Conservation (phyloP, 352 stramenopile species). For the Pythium monospermum region DNA sequence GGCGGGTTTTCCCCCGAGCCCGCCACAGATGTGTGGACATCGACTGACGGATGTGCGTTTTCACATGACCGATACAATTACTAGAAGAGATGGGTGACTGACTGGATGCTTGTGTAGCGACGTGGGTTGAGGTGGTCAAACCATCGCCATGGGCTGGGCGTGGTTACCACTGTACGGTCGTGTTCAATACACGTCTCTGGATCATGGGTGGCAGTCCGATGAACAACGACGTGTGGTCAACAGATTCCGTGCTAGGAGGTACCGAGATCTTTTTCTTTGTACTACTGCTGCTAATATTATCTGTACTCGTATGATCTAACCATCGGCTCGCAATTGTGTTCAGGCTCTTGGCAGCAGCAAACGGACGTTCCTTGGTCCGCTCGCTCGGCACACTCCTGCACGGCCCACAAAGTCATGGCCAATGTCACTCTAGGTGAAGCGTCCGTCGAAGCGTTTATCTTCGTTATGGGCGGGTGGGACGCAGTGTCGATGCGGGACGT, state of each 20-base stretch:
- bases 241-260: conserved; percentile 48
- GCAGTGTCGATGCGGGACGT: conserved; percentile 64
- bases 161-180: conserved; percentile 70
- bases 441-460: conserved; percentile 44
- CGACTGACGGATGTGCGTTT: conserved; percentile 50
- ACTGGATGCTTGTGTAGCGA: conserved; percentile 26
- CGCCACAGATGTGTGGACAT: conserved; percentile 70
- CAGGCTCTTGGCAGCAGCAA: conserved; percentile 43
- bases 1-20: conserved; percentile 73
- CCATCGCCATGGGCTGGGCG: conserved; percentile 51
- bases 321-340: neutral
- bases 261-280: neutral
- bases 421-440: conserved; percentile 52
- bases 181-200: conserved; percentile 52
- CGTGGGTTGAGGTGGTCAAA: conserved; percentile 35
- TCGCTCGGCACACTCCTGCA: conserved; percentile 54
- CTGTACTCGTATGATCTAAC: no score
- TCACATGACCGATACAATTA: neutral
- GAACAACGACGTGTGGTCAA: conserved; percentile 79
- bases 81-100: no score
- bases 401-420: conserved; percentile 40
- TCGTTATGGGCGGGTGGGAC: conserved; percentile 64
- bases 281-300: neutral
- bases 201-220: conserved; percentile 74
- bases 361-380: conserved; percentile 41